Evolutionary conservation across 345 rosid species (phyloP).

Genomic region (Moricandia arvensis): DNA sequence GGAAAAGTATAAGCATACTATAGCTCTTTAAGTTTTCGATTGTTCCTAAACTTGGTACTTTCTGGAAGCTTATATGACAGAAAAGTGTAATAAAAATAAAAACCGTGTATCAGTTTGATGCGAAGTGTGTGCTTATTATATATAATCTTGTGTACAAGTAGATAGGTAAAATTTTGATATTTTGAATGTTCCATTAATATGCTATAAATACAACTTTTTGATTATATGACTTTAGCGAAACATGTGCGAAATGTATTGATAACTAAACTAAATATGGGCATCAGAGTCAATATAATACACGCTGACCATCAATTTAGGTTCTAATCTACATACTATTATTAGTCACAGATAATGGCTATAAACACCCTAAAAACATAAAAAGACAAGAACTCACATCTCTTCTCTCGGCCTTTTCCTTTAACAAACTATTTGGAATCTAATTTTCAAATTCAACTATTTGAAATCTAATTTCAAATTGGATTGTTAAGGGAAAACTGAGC

Average conservation of each 20-base stretch:
- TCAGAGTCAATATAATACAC: not conserved
- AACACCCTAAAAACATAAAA: not conserved
- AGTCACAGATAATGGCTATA: conserved; percentile 15
- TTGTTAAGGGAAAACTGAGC: conserved; percentile 29
- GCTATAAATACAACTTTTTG: not conserved
- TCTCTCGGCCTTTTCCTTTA: conserved; percentile 32
- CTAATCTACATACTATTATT: conserved; percentile 15
- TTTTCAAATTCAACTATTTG: not conserved
- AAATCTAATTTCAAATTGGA: conserved; percentile 28
- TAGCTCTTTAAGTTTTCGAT: not conserved
- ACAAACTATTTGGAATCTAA: conserved; percentile 26
- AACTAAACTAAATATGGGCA: conserved; percentile 18
- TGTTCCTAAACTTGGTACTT: not conserved
- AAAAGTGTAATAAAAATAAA: not conserved
- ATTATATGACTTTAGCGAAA: not conserved
- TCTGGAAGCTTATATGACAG: not conserved
- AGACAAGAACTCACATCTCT: not conserved
- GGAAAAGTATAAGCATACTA: not conserved
- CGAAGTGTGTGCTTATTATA: too few relatives aligned
- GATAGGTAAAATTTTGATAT: too few relatives aligned
- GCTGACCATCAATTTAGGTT: conserved; percentile 8
- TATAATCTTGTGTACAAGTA: too few relatives aligned
- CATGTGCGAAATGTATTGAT: conserved; percentile 12
- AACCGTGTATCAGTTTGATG: too few relatives aligned
- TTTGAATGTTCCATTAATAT: too few relatives aligned